These are phyloP conservation scores for Moesziomyces sp. DNA, from an alignment of 1,284 basidiomycete species.

Conservation along the genomic window DNA sequence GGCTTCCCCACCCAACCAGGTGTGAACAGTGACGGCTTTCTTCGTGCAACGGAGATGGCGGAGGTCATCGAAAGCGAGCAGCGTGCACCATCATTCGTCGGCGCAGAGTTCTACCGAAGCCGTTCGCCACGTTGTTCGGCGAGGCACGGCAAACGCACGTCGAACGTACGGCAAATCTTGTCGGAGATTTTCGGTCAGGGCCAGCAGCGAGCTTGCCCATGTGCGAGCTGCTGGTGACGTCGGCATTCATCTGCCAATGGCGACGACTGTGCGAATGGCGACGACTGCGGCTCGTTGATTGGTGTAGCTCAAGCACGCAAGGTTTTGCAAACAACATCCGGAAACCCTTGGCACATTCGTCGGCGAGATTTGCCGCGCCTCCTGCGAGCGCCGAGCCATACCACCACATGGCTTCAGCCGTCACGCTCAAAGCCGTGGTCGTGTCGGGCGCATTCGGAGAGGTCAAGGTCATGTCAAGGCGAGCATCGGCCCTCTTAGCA, in stretches of 20 bases:
- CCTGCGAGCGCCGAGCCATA: no score
- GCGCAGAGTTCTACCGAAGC: slow-evolving; percentile 8
- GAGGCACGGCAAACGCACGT: neutral
- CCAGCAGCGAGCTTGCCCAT: neutral
- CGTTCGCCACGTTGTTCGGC: no score
- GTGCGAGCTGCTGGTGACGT: neutral
- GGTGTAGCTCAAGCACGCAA: neutral
- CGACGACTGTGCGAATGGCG: neutral
- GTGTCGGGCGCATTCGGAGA: no score
- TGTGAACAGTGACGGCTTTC: neutral
- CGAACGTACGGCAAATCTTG: neutral
- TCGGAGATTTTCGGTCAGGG: neutral
- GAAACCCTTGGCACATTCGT: neutral
- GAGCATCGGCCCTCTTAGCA: no score
- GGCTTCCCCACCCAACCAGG: neutral
- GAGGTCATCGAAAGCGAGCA: slow-evolving; percentile 4
- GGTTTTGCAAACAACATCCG: neutral
- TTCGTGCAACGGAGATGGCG: slow-evolving; percentile 3
- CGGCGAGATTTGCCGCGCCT: neutral
- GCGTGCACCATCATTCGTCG: neutral
- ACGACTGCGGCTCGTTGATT: neutral
- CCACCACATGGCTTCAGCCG: no score
- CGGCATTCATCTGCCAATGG: neutral
- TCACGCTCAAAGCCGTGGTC: neutral
- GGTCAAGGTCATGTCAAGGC: no score